A percentile compares a stretch with the other conserved stretches of the same genome.
phyloP scores from a whole-genome alignment of 805 yeast species.

The Yarrowia sp. region DNA sequence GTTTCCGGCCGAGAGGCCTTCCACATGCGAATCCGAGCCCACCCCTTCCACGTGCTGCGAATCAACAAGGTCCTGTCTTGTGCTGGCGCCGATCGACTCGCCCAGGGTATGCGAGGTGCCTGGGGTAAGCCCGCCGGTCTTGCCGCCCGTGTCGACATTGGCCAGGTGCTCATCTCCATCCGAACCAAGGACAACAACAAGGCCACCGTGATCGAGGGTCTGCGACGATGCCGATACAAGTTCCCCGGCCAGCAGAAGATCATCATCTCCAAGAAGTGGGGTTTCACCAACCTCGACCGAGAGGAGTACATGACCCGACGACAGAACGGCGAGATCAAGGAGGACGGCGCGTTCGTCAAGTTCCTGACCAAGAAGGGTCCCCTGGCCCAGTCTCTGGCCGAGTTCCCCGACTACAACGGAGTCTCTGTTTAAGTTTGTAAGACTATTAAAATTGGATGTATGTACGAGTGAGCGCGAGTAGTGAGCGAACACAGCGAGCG shows the following conservation, averaged over 20 bases:
- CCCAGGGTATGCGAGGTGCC: conserved; percentile 99
- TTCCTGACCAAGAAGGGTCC: conserved; percentile 97
- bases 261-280: conserved; percentile 99
- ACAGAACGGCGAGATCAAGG: conserved; percentile 97
- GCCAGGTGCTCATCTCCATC: conserved; percentile 96
- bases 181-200: conserved; percentile 98
- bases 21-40: conserved; percentile 99
- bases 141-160: conserved; percentile 98
- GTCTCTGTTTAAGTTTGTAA: conserved; percentile 41
- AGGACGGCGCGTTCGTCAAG: conserved; percentile 99
- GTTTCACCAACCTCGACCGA: conserved; percentile 99
- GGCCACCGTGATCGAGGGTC: conserved; percentile 96
- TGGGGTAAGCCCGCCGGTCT: conserved; percentile 99
- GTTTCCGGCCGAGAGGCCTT: conserved; percentile 97
- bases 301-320: conserved; percentile 91
- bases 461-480: background rate
- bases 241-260: conserved; percentile 99
- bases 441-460: background rate
- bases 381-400: conserved; percentile 83
- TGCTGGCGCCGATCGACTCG: conserved; percentile 99
- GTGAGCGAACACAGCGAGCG: background rate
- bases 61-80: conserved; percentile 99
- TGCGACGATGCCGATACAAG: conserved; percentile 99
- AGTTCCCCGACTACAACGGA: conserved; percentile 77
- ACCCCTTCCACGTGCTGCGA: conserved; percentile 99